phyloP scores from a whole-genome alignment of 1,139 yeast species.

The Diutina catenulata region DNA sequence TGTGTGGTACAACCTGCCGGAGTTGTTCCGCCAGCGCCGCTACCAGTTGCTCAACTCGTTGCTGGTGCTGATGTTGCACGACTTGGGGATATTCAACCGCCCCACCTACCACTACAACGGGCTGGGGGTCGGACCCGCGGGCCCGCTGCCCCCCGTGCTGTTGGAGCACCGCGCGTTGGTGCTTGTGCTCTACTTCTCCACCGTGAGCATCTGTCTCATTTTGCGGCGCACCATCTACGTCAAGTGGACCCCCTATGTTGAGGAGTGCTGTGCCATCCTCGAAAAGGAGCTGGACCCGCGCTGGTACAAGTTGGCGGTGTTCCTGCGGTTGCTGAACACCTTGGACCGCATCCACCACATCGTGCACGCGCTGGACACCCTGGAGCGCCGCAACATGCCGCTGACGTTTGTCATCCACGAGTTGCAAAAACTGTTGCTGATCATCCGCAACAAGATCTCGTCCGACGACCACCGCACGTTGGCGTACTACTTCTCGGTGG shows the following conservation, averaged over 20 bases:
- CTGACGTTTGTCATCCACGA: conserved; percentile 23
- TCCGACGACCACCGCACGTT: conserved; percentile 28
- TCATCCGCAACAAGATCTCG: conserved; percentile 24
- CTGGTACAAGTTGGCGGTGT: conserved; percentile 36
- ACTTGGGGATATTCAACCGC: conserved; percentile 57
- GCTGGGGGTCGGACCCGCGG: neutral
- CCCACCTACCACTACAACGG: conserved; percentile 27
- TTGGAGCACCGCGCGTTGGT: conserved; percentile 33
- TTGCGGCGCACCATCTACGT: conserved; percentile 40
- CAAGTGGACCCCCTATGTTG: conserved; percentile 50
- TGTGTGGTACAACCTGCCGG: conserved; percentile 79
- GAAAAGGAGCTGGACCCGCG: conserved; percentile 22
- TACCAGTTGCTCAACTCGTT: conserved; percentile 58
- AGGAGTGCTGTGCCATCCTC: conserved; percentile 44
- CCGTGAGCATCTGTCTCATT: conserved; percentile 43
- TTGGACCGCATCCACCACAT: conserved; percentile 54
- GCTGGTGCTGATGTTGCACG: conserved; percentile 62
- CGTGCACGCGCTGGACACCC: conserved; percentile 27
- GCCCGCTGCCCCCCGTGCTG: neutral
- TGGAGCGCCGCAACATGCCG: conserved; percentile 9
- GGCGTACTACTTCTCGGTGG: conserved; percentile 52
- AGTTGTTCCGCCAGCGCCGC: conserved; percentile 66
- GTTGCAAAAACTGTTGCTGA: conserved; percentile 29
- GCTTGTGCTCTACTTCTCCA: conserved; percentile 34
- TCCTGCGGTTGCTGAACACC: conserved; percentile 47